Evolutionary conservation across 306 rosid species (phyloP).

Genomic region (Dryas octopetala): DNA sequence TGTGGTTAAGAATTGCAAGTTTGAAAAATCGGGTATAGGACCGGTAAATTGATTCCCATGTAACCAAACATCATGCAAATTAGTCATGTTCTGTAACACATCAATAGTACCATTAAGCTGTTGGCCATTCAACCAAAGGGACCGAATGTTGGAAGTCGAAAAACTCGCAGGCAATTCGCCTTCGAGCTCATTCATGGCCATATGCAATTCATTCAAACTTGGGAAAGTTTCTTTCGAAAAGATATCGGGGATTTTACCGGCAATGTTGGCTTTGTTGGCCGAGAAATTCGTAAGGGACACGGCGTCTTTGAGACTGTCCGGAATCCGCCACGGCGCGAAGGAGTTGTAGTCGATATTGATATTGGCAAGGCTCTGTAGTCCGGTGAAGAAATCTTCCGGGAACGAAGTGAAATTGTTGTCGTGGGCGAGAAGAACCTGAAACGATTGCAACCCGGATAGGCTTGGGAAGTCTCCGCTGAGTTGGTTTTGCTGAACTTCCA

Average conservation of each 20-base stretch:
- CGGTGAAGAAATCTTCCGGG: constrained; percentile 58
- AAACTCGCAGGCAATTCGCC: constrained; percentile 65
- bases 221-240: constrained; percentile 45
- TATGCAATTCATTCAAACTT: constrained; percentile 37
- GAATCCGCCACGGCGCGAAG: constrained; percentile 56
- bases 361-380: constrained; percentile 30
- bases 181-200: constrained; percentile 51
- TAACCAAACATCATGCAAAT: constrained; percentile 50
- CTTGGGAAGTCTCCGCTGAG: constrained; percentile 64
- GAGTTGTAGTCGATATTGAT: constrained; percentile 47
- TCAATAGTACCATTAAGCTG: constrained; percentile 64
- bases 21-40: constrained; percentile 69
- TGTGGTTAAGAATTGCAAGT: constrained; percentile 20
- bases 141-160: constrained; percentile 41
- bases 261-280: constrained; percentile 39
- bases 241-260: constrained; percentile 56
- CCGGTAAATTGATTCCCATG: constrained; percentile 65
- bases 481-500: constrained; percentile 56
- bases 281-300: constrained; percentile 35
- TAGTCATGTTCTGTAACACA: constrained; percentile 56
- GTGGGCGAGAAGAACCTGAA: constrained; percentile 40
- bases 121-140: constrained; percentile 61
- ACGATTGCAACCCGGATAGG: constrained; percentile 35
- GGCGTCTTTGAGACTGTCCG: constrained; percentile 37
- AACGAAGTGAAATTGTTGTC: constrained; percentile 50